Base-by-base conservation (phyloP, 179 eudicot species). In the Beta corolliflora region DNA sequence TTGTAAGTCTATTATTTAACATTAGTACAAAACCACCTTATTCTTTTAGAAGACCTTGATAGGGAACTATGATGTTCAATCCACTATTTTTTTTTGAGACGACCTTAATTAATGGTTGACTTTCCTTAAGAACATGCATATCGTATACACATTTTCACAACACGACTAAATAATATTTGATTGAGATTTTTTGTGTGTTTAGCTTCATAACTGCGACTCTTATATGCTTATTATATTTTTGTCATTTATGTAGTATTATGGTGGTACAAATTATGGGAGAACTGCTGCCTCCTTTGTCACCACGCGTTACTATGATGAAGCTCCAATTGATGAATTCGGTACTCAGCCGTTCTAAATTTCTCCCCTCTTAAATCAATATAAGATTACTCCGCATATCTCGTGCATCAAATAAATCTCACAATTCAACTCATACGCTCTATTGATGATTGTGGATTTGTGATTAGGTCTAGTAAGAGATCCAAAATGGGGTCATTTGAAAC, bases 251-350 rank as follows among this genome's bases (percentile, higher is more conserved):
- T 79, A 97, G 99, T 97, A 90, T 84, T 84, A 85, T 73, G 99
- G 99, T 72, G 99, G 99, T 67, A 93, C 98, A 55, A 94, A 93
- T 80, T 97, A 71, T 61, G 99, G 93, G 50, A 91, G 99, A 88
- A 82, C 91, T 0, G 74, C 89, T 23, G 93, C 94, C 68, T 85
- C 97, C 18, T 97, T 93, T 31, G 94, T 90, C 68, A 91, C 94
- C 18, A 92, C 99, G 70, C 89, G 98, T 50, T 97, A 97, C 91
- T 97, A 97, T 66, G 99, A 97, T 81, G 97, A 97, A 89, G 99
- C 97, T 84, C 99, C 97, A 23, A 84, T 97, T 29, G 99, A 97
- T 73, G 99, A 97, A 86, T 97, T 8, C 80, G 99, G 99, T 96
- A 36, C 18, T 75, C 76, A 77, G 76, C n/a, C 70, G 54, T 84